phyloP scores from a whole-genome alignment of 306 rosid species.

The Rosa persica region DNA sequence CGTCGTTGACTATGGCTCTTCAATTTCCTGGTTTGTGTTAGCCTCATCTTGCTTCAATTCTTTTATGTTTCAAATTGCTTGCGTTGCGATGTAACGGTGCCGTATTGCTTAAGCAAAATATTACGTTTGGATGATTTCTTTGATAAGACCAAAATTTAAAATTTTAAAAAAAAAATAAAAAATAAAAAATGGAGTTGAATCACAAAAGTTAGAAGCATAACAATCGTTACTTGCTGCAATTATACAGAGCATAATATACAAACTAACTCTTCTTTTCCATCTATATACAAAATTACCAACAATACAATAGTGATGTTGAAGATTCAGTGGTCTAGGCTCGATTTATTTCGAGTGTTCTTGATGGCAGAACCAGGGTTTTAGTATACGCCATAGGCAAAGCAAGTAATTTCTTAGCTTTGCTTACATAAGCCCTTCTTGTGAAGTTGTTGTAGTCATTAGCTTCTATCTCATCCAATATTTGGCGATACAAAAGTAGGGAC shows the following conservation, averaged over 20 bases:
- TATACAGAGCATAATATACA: not conserved
- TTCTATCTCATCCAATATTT: slow-evolving; percentile 80
- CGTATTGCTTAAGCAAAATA: too few species aligned
- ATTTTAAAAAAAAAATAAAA: too few species aligned
- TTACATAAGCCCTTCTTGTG: slow-evolving; percentile 69
- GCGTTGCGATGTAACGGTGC: too few species aligned
- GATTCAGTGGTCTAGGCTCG: not conserved
- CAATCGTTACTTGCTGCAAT: not conserved
- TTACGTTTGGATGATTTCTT: too few species aligned
- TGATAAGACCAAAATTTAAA: too few species aligned
- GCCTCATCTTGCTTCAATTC: too few species aligned
- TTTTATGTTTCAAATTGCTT: too few species aligned
- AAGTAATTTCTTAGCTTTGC: slow-evolving; percentile 71
- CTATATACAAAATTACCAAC: not conserved
- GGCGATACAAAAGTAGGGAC: slow-evolving; percentile 60
- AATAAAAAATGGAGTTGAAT: not conserved
- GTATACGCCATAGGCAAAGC: slow-evolving; percentile 66
- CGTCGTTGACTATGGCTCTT: too few species aligned
- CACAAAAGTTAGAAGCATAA: not conserved
- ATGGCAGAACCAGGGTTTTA: slow-evolving; percentile 46
- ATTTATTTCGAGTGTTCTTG: slow-evolving; percentile 22
- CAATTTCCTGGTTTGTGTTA: too few species aligned
- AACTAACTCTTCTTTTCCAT: not conserved
- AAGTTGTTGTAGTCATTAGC: slow-evolving; percentile 78
- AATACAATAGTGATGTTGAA: not conserved